Conservation (phyloP, 2,329 filamentous ascomycete species). For the Fulvia fulva region DNA sequence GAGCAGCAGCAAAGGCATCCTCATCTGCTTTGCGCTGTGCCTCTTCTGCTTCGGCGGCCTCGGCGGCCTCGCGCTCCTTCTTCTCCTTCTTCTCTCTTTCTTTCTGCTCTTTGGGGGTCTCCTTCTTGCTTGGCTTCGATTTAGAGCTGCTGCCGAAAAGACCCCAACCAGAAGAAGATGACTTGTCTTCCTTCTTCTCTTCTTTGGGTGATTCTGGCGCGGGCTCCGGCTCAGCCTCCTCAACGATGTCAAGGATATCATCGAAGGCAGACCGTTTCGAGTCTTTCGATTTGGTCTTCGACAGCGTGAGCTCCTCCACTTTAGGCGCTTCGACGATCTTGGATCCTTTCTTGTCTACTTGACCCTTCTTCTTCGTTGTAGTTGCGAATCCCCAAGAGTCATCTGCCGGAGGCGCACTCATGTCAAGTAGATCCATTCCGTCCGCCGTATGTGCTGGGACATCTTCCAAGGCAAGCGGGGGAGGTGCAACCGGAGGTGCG, state of each 20-base stretch:
- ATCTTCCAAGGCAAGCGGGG: constrained; percentile 42
- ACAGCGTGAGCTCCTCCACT: constrained; percentile 30
- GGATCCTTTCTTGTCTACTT: constrained; percentile 30
- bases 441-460: constrained; percentile 31
- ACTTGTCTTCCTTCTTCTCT: constrained; percentile 36
- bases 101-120: constrained; percentile 31
- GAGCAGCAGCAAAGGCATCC: constrained; percentile 34
- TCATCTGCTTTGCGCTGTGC: constrained; percentile 34
- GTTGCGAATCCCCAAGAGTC: constrained; percentile 29
- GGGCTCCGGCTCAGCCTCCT: constrained; percentile 23
- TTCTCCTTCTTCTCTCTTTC: constrained; percentile 41
- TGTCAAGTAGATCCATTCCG: constrained; percentile 21
- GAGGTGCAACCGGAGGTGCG: constrained; percentile 30
- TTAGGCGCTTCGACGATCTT: constrained; percentile 24
- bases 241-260: constrained; percentile 23
- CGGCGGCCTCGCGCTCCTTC: constrained; percentile 42
- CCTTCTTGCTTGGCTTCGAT: constrained; percentile 28
- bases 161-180: constrained; percentile 30
- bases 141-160: constrained; percentile 36
- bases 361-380: constrained; percentile 38
- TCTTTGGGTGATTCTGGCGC: constrained; percentile 28
- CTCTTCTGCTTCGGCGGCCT: constrained; percentile 29
- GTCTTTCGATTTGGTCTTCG: constrained; percentile 34
- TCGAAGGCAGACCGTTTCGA: constrained; percentile 30
- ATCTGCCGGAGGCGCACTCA: constrained; percentile 21